A percentile compares a stretch with the other conserved stretches of the same genome.
Conservation (phyloP, 345 rosid species). For the Sonneratia caseolaris region DNA sequence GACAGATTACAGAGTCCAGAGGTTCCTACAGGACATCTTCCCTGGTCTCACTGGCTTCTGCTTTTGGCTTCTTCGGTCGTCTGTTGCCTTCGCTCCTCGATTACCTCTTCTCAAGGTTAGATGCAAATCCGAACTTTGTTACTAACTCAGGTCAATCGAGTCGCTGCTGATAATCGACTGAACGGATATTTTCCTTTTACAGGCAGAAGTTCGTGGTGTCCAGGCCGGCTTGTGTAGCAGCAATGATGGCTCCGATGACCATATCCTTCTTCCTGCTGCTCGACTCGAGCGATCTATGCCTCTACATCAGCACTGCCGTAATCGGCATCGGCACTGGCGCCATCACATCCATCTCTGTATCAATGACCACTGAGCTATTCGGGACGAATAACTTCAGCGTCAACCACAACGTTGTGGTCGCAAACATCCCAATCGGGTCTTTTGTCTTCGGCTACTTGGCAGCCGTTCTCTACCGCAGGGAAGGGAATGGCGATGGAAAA, state of each 20-base stretch:
- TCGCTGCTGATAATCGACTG: background rate
- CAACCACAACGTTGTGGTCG: constrained; percentile 77
- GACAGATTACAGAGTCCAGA: constrained; percentile 86
- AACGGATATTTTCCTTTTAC: background rate
- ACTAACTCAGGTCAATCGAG: too few relatives aligned
- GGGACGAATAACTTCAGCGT: constrained; percentile 62
- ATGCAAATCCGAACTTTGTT: background rate
- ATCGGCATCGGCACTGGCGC: constrained; percentile 70
- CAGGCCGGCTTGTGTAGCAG: constrained; percentile 45
- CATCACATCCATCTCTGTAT: constrained; percentile 59
- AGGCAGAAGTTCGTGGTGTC: constrained; percentile 42
- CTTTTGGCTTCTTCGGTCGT: constrained; percentile 89
- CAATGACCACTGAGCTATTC: constrained; percentile 66
- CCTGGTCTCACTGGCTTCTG: constrained; percentile 68
- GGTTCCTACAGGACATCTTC: constrained; percentile 34
- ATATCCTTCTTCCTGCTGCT: constrained; percentile 57
- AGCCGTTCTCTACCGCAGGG: constrained; percentile 45
- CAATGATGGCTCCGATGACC: constrained; percentile 49
- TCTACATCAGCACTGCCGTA: constrained; percentile 54
- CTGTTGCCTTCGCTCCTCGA: constrained; percentile 69
- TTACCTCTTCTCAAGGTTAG: constrained; percentile 53
- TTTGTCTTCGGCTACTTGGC: constrained; percentile 63
- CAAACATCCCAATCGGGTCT: constrained; percentile 77
- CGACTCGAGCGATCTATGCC: constrained; percentile 19
- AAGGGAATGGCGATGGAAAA: constrained; percentile 21